Base-by-base conservation (phyloP, 371 early-diverging fungal species). In the Circinella umbellata region DNA sequence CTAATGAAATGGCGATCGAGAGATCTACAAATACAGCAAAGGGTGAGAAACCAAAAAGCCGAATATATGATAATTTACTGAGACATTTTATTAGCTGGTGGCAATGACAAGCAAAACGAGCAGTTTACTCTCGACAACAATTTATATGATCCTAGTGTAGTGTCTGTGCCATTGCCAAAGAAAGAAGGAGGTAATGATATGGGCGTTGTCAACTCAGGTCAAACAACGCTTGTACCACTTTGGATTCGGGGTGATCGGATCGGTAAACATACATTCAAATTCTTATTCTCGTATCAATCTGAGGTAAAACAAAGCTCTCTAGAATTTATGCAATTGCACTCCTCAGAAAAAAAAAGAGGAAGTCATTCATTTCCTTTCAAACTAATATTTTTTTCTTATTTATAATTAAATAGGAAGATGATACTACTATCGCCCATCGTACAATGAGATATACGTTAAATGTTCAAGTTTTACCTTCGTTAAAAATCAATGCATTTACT, bases 231-330 rank as follows among this genome's bases (percentile, higher is more conserved):
- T 1, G 85, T 98, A 3, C 96, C 97, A 0, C 71, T 96, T 42
- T 97, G 95, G 95, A 77, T 96, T 17, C 91, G 97, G 15, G 96
- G 95, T 4, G 97, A 96, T 73, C 89, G 91, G 42, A 93, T 96
- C 61, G 98, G 98, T 49, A 90, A 90, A 61, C 95, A 96, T 71
- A 81, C 78, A 35, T 91, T 96, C 67, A 78, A 88, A 62, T 84
- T 97, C 67, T 73, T 89, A 20, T 90, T 91, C 64, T 83, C 86
- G 0, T 91, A 90, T 70, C 86, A 92, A 65, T 90, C 93, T 0
- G 92, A 93, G 61, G 73, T 67, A 73, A 73, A 54, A 14, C 13
- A 3, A 42, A 9, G 11, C 11, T 9, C 3, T 42, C 11, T 42
- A 9, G 42, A 42, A 11, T 42, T 42, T 42, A 3, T 42, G 42